phyloP scores from a whole-genome alignment of 2,329 filamentous ascomycete species.

The Verticillium nubilum region DNA sequence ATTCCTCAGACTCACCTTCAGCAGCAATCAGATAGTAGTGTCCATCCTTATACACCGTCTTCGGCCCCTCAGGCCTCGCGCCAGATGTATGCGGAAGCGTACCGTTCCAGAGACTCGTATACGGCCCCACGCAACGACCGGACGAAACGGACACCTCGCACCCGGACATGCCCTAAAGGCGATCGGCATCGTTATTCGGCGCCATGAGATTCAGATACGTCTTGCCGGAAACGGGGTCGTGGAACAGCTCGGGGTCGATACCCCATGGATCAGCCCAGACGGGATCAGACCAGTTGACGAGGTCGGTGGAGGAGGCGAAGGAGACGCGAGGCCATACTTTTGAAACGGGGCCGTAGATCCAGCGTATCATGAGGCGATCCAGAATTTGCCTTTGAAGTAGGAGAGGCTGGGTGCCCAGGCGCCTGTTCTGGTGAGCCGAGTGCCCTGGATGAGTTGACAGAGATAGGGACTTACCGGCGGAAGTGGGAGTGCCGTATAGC shows the following conservation, averaged over 20 bases:
- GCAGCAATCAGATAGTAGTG: slow-evolving; percentile 3
- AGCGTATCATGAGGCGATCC: slow-evolving; percentile 22
- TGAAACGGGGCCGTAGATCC: slow-evolving; percentile 26
- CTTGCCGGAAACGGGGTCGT: slow-evolving; percentile 9
- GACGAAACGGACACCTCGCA: slow-evolving; percentile 12
- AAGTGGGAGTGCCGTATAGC: slow-evolving; percentile 4
- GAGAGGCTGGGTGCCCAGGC: slow-evolving; percentile 5
- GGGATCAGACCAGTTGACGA: slow-evolving; percentile 4
- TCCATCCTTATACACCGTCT: slow-evolving; percentile 4
- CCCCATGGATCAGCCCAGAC: slow-evolving; percentile 9
- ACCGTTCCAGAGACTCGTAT: slow-evolving; percentile 15
- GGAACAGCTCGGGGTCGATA: slow-evolving; percentile 9
- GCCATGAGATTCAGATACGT: slow-evolving; percentile 15
- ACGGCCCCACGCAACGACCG: slow-evolving; percentile 12
- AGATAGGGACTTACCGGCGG: background rate
- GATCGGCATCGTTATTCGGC: slow-evolving; percentile 12
- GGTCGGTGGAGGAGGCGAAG: slow-evolving; percentile 14
- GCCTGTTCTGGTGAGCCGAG: background rate
- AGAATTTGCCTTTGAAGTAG: slow-evolving; percentile 2
- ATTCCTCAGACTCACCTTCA: slow-evolving; percentile 1
- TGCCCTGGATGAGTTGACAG: background rate
- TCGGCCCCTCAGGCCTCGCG: slow-evolving; percentile 13
- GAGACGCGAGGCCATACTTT: slow-evolving; percentile 27
- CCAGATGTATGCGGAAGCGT: slow-evolving; percentile 9
- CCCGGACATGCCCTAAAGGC: slow-evolving; percentile 14